Conservation (phyloP, 176 grass and related monocot genomes). For the Cenchrus fungigraminus region DNA sequence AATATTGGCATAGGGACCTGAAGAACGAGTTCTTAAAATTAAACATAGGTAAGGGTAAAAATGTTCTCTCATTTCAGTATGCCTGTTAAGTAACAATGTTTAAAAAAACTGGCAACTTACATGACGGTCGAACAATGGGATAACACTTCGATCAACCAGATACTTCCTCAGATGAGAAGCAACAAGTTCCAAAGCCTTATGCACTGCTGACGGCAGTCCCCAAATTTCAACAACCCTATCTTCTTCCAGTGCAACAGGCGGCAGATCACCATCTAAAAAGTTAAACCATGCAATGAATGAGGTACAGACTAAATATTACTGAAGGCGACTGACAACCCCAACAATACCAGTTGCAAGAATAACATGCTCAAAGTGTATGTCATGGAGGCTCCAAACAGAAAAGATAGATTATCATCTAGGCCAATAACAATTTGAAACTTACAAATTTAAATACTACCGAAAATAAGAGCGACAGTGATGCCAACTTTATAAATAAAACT, state of each 20-base stretch:
- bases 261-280: constrained; percentile 52
- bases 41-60: constrained; percentile 24
- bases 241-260: constrained; percentile 61
- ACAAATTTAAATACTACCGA: constrained; percentile 20
- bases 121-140: constrained; percentile 61
- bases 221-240: constrained; percentile 72
- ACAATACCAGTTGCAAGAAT: constrained; percentile 29
- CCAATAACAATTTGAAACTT: neutral
- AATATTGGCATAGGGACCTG: constrained; percentile 34
- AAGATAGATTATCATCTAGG: neutral
- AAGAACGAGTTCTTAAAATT: constrained; percentile 3
- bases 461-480: neutral
- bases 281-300: constrained; percentile 39
- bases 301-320: constrained; percentile 24
- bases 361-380: constrained; percentile 4
- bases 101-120: constrained; percentile 33
- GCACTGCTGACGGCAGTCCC: constrained; percentile 48
- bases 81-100: neutral
- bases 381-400: neutral
- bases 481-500: neutral
- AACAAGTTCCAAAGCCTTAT: constrained; percentile 63
- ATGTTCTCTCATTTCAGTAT: neutral
- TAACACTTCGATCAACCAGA: constrained; percentile 66
- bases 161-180: constrained; percentile 74
- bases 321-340: neutral